These are phyloP conservation scores for Microbotryum violaceum DNA, from an alignment of 1,284 basidiomycete genomes.

Conservation along the genomic window DNA sequence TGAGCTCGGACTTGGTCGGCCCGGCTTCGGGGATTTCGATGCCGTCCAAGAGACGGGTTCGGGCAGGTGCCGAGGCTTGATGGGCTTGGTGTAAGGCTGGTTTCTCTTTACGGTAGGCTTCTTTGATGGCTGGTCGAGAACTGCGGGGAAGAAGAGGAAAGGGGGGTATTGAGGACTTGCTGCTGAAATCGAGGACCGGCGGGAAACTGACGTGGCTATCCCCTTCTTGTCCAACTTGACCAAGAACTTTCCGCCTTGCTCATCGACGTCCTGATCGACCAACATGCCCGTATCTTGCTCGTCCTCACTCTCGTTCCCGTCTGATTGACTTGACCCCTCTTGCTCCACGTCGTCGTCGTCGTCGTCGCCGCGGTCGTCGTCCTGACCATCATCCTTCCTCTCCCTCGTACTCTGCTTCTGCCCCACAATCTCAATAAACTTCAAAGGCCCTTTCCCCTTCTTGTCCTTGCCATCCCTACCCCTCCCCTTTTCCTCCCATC, in stretches of 20 bases:
- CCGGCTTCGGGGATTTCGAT: constrained; percentile 19
- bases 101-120: constrained; percentile 27
- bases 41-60: constrained; percentile 7
- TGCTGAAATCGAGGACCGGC: neutral
- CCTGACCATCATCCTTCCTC: neutral
- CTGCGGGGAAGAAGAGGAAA: constrained; percentile 2
- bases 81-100: neutral
- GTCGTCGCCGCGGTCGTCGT: neutral
- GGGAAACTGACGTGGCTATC: constrained; percentile 26
- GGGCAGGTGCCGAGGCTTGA: neutral
- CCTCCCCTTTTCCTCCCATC: neutral
- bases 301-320: neutral
- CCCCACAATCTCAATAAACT: constrained; percentile 10
- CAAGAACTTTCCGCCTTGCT: constrained; percentile 22
- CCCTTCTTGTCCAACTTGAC: constrained; percentile 27
- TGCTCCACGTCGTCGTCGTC: too few species aligned
- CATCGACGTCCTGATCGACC: constrained; percentile 21
- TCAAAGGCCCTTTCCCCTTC: constrained; percentile 27
- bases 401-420: constrained; percentile 5
- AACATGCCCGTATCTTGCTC: constrained; percentile 23
- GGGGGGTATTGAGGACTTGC: neutral
- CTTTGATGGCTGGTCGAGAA: constrained; percentile 23
- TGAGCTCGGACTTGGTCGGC: constrained; percentile 28
- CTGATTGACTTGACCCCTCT: too few species aligned
- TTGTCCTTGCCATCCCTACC: constrained; percentile 23